Evolutionary conservation across 805 yeast species (phyloP), one percentile per base, ranked within the genome.

Genomic region (Groenewaldozyma tartarivorans): DNA sequence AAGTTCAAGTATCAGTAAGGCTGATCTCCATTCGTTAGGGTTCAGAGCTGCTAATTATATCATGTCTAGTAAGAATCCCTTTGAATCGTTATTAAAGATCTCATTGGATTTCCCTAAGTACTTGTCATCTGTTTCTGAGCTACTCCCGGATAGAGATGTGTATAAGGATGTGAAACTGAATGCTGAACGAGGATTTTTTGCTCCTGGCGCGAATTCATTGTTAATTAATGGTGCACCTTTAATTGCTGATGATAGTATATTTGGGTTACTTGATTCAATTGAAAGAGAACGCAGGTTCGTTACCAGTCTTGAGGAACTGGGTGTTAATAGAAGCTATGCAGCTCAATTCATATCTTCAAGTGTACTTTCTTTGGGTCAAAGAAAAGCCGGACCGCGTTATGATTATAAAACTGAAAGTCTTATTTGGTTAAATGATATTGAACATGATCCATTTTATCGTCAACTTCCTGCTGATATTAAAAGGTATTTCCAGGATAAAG

Each of bases 401-500:
- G 66, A 66, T 38, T 52, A 56, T 36, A 51, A 59, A 5, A 53
- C 54, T 5, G 36, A 60, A 2, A 64, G 66, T 0, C 71, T 87
- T 5, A 67, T 81, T 1, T 87, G 77, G 64, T 68, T 90, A 52
- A 92, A 90, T 54, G 82, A 92, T 56, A 63, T 90, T 4, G 94
- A 78, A 48, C 54, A 46, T 0, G 95, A 85, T 53, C 51, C 56
- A 1, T 67, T 63, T 24, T 87, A 83, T 53, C 51, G 57, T 1
- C 56, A 62, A 5, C 71, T 70, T 52, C 54, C 74, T 1, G 54
- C 61, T 19, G 66, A 79, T 33, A 56, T 72, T 9, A 58, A 63
- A 5, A 67, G 62, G 0, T 81, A 81, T 52, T 50, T 72, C 31
- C 58, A 62, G n/a, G 11, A 7, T 24, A 13, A 24, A 24, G 36